Evolutionary conservation across 306 rosid species (phyloP).

Genomic region (Mimosa pudica): DNA sequence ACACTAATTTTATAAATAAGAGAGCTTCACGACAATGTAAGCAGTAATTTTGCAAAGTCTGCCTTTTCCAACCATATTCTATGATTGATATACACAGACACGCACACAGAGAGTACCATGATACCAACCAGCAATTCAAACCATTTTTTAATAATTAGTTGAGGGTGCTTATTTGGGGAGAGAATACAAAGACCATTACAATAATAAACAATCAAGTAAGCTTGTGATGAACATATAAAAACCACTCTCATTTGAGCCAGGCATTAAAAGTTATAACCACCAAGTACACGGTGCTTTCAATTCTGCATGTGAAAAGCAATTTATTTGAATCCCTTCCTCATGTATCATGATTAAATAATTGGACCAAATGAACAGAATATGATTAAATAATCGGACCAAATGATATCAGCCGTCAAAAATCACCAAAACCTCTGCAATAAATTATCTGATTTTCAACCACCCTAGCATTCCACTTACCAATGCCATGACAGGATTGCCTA

Average conservation of each 20-base stretch:
- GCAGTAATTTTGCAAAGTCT: constrained; percentile 14
- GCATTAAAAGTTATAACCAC: constrained; percentile 18
- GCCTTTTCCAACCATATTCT: constrained; percentile 22
- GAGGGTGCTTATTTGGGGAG: constrained; percentile 8
- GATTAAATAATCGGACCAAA: neutral
- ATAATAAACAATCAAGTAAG: neutral
- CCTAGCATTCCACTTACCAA: constrained; percentile 58
- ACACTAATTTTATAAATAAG: neutral
- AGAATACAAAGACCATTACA: neutral
- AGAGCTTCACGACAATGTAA: constrained; percentile 30
- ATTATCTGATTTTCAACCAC: constrained; percentile 12
- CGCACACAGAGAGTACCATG: neutral
- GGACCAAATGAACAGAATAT: neutral
- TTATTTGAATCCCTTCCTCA: constrained; percentile 10
- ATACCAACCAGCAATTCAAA: constrained; percentile 27
- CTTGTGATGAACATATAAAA: neutral
- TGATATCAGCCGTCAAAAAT: neutral
- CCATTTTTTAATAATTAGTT: constrained; percentile 22
- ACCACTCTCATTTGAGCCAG: neutral
- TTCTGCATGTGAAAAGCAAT: neutral
- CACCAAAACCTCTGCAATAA: constrained; percentile 12
- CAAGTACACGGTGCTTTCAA: neutral
- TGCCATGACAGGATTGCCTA: constrained; percentile 81
- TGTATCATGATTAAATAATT: neutral
- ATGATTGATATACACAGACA: constrained; percentile 23